These are phyloP conservation scores for Cadophora sp. DNA, from an alignment of 2,329 filamentous ascomycete species.

Conservation along the genomic window DNA sequence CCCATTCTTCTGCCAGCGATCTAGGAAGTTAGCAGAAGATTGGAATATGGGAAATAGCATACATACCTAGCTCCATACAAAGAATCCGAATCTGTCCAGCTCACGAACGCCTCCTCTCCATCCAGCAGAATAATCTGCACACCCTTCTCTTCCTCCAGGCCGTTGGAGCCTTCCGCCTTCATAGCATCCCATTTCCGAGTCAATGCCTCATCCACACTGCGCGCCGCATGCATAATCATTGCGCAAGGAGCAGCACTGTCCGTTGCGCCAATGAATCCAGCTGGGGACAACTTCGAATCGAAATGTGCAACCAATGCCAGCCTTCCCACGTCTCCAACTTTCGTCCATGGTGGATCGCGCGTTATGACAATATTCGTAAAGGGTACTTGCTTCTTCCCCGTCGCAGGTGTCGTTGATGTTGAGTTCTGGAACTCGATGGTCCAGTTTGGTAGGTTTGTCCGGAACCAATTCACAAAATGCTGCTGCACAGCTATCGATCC, in stretches of 20 bases:
- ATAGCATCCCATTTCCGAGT: conserved; percentile 83
- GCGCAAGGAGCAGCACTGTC: conserved; percentile 96
- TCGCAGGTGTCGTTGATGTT: conserved; percentile 81
- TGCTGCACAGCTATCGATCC: conserved; percentile 75
- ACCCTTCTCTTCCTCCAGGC: conserved; percentile 77
- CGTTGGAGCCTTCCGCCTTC: conserved; percentile 61
- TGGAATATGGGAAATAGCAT: neutral
- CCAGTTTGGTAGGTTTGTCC: conserved; percentile 77
- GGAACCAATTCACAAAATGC: conserved; percentile 88
- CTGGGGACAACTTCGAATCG: conserved; percentile 80
- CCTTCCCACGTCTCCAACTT: conserved; percentile 75
- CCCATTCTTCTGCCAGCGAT: conserved; percentile 84
- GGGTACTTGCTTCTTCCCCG: conserved; percentile 72
- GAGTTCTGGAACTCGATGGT: conserved; percentile 85
- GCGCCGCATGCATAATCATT: conserved; percentile 86
- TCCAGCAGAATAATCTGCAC: conserved; percentile 91
- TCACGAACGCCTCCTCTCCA: conserved; percentile 89
- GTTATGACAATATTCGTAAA: conserved; percentile 89
- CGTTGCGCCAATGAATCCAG: conserved; percentile 90
- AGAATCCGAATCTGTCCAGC: conserved; percentile 82
- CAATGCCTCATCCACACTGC: conserved; percentile 79
- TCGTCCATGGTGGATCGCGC: conserved; percentile 85
- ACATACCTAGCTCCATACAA: conserved; percentile 83
- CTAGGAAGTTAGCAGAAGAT: conserved; percentile 47
- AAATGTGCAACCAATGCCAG: conserved; percentile 94